Base-by-base conservation (phyloP, 2,329 filamentous ascomycete genomes). In the Scorias spongiosa region DNA sequence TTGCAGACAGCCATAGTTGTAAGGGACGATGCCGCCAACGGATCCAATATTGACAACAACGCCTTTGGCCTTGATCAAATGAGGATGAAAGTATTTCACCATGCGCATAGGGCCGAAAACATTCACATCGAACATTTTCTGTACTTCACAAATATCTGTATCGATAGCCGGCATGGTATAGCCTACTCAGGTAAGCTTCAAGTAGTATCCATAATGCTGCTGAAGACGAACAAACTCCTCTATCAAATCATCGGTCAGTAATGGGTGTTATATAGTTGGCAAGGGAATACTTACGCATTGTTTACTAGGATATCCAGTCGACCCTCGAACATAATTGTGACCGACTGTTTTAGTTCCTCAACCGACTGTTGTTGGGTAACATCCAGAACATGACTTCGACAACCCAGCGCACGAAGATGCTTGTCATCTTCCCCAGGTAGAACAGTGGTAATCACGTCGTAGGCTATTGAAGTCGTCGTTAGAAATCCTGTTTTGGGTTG, bases 121-220 rank as follows among this genome's bases (percentile, higher is more conserved):
- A 39, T 58, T 57, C 18, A 54, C 45, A 15, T 56, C 52, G 45
- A 50, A 55, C 2, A 54, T 38, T 12, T 48, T 45, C 34, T 52
- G 44, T 10, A 49, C 51, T 14, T 41, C 29, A 1, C 43, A 39
- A 14, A 55, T 36, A 36, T 52, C 47, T 5, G 46, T 41, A 30
- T 57, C 54, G 37, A 49, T 32, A 26, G 51, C 38, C 2, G 54
- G 51, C 34, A 48, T 45, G 11, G 39, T 55, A 54, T 63, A 64
- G 12, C 54, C 56, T n/a, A 60, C 20, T 26, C 20, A 26, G 3
- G 20, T 26, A 3, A 26, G 12, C 20, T 39, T 40, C 39, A 20
- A 26, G 15, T 12, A 18, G 39, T 15, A 40, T 15, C 10, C 5
- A 40, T 4, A 12, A 12, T 12, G 8, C 12, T n/a, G 39, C 17